Percentiles rank a stretch among this genome's conserved stretches.
phyloP scores from a whole-genome alignment of 2,329 filamentous ascomycete genomes.

The Fusarium tuaranense region DNA sequence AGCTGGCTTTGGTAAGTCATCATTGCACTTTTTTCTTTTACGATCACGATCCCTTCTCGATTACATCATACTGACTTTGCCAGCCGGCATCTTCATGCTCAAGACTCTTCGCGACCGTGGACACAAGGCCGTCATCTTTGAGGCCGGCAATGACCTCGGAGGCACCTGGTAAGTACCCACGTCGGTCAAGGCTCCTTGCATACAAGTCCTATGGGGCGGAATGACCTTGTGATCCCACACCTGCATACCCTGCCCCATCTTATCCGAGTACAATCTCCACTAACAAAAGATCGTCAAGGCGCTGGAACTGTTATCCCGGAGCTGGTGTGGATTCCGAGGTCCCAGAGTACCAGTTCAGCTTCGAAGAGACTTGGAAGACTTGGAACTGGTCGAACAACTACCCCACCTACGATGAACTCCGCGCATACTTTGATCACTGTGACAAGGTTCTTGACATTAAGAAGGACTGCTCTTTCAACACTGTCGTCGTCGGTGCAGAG shows the following conservation, averaged over 20 bases:
- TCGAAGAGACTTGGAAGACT: slow-evolving; percentile 63
- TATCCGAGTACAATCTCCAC: not conserved
- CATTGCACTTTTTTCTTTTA: not conserved
- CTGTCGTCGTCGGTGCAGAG: slow-evolving; percentile 62
- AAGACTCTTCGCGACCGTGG: slow-evolving; percentile 64
- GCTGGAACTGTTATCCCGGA: slow-evolving; percentile 68
- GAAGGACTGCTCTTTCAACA: slow-evolving; percentile 69
- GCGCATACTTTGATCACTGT: slow-evolving; percentile 69
- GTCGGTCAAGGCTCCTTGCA: not conserved
- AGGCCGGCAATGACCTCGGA: slow-evolving; percentile 63
- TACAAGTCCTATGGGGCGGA: not conserved
- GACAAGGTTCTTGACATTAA: slow-evolving; percentile 66
- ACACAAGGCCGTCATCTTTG: slow-evolving; percentile 61
- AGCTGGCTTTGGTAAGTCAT: slow-evolving; percentile 55
- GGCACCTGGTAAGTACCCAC: slow-evolving; percentile 55
- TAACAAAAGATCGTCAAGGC: slow-evolving; percentile 49
- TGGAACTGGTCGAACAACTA: slow-evolving; percentile 69
- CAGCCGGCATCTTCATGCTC: slow-evolving; percentile 62
- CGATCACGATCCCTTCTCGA: not conserved
- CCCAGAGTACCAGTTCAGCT: slow-evolving; percentile 65
- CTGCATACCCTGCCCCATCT: not conserved
- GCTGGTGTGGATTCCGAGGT: slow-evolving; percentile 65
- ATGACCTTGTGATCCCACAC: not conserved
- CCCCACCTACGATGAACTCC: slow-evolving; percentile 63
- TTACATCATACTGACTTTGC: not conserved